Percentiles rank a stretch among this genome's conserved stretches.
Conservation (phyloP, 495 filamentous ascomycete species). For the Tuber magnatum region DNA sequence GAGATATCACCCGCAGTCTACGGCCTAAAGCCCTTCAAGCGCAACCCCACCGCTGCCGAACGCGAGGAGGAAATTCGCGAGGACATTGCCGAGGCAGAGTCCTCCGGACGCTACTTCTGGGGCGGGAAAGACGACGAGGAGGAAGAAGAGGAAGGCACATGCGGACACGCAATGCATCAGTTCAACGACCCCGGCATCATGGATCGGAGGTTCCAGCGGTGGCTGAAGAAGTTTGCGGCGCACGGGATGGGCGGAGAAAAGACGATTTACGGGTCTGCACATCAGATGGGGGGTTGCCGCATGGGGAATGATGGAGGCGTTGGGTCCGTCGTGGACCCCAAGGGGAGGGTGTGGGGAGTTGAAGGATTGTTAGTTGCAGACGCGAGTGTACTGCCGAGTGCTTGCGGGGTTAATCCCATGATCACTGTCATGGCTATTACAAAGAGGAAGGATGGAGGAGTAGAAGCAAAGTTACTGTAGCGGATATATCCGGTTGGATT, state of each 20-base stretch:
- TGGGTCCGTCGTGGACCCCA: slow-evolving; percentile 65
- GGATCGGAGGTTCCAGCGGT: slow-evolving; percentile 46
- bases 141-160: slow-evolving; percentile 25
- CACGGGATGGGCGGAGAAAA: slow-evolving; percentile 18
- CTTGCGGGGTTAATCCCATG: slow-evolving; percentile 92
- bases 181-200: slow-evolving; percentile 52
- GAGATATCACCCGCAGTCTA: slow-evolving; percentile 62
- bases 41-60: slow-evolving; percentile 40
- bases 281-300: slow-evolving; percentile 87
- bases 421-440: slow-evolving; percentile 81
- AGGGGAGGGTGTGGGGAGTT: slow-evolving; percentile 69
- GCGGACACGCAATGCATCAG: not conserved
- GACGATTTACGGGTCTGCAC: slow-evolving; percentile 47
- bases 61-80: slow-evolving; percentile 18
- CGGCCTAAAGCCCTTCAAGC: slow-evolving; percentile 61
- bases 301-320: slow-evolving; percentile 53
- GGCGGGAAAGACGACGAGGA: slow-evolving; percentile 16
- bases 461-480: slow-evolving; percentile 43
- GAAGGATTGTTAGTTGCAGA: slow-evolving; percentile 71
- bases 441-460: slow-evolving; percentile 53
- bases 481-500: not conserved
- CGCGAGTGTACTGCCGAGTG: slow-evolving; percentile 81
- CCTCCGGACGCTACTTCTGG: slow-evolving; percentile 12
- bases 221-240: slow-evolving; percentile 16
- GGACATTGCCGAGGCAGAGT: slow-evolving; percentile 22